Conservation (phyloP, 352 stramenopile genomes). For the Phytophthora crassamura region DNA sequence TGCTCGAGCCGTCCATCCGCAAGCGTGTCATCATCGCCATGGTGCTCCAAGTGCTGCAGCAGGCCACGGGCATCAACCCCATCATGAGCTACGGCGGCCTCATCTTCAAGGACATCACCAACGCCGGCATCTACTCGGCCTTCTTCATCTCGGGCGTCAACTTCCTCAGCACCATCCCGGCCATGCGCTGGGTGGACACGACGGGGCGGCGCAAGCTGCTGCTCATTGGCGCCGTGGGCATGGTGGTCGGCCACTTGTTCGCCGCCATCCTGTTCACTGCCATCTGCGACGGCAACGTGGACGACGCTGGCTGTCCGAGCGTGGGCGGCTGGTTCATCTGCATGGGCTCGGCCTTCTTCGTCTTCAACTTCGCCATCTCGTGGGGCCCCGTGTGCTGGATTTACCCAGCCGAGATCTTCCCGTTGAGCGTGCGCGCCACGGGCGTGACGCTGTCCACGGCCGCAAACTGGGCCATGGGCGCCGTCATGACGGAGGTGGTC, state of each 20-base stretch:
- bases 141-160: slow-evolving; percentile 23
- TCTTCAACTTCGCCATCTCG: slow-evolving; percentile 52
- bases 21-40: slow-evolving; percentile 44
- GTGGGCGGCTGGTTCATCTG: too few species aligned
- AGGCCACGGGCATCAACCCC: slow-evolving; percentile 46
- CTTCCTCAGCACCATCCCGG: slow-evolving; percentile 11
- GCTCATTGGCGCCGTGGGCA: slow-evolving; percentile 48
- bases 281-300: too few species aligned
- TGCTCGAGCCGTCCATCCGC: too few species aligned
- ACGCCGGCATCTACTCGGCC: slow-evolving; percentile 31
- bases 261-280: too few species aligned
- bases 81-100: slow-evolving; percentile 35
- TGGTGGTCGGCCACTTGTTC: too few species aligned
- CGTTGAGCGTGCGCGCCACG: slow-evolving; percentile 42
- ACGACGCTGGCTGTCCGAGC: too few species aligned
- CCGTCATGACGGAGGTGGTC: slow-evolving; percentile 48
- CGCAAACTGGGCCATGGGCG: slow-evolving; percentile 54
- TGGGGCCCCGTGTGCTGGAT: slow-evolving; percentile 59
- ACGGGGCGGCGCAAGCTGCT: slow-evolving; percentile 46
- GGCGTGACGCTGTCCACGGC: slow-evolving; percentile 27
- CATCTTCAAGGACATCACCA: slow-evolving; percentile 43
- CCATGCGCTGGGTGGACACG: slow-evolving; percentile 47
- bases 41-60: slow-evolving; percentile 47
- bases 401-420: slow-evolving; percentile 64
- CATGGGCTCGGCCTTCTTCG: too few species aligned